Conservation (phyloP, 1,284 basidiomycete species). For the Rhodofomes roseus region DNA sequence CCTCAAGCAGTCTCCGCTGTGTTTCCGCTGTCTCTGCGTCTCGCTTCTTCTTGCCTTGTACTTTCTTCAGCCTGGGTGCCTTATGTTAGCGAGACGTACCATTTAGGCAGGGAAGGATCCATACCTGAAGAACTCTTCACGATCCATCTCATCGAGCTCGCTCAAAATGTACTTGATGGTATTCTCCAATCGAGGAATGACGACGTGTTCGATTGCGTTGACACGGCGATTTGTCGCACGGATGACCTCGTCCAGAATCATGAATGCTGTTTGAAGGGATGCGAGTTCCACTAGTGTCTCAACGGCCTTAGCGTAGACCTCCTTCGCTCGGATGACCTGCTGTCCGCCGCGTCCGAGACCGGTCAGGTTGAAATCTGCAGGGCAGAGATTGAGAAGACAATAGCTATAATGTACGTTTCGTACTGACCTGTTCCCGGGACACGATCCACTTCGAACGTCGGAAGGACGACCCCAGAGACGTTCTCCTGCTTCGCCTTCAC, state of each 20-base stretch:
- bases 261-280: conserved; percentile 96
- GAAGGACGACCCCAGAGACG: conserved; percentile 96
- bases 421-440: conserved; percentile 74
- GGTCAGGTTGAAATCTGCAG: conserved; percentile 92
- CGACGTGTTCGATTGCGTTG: conserved; percentile 97
- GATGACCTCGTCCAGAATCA: conserved; percentile 98
- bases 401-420: not conserved
- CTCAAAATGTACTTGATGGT: conserved; percentile 97
- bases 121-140: conserved; percentile 94
- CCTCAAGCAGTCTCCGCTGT: conserved; percentile 27
- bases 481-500: conserved; percentile 98
- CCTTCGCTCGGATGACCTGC: conserved; percentile 90
- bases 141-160: conserved; percentile 95
- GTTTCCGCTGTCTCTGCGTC: conserved; percentile 57
- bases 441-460: conserved; percentile 90
- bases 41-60: conserved; percentile 96
- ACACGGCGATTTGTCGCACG: conserved; percentile 97
- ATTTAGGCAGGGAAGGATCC: conserved; percentile 12
- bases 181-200: conserved; percentile 95
- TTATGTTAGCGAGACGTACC: not conserved
- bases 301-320: conserved; percentile 96
- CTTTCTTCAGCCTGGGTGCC: conserved; percentile 77
- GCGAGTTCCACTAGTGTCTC: conserved; percentile 97
- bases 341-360: conserved; percentile 97
- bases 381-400: not conserved